These are phyloP conservation scores for Talaromyces liani DNA, from an alignment of 495 filamentous ascomycete species.

Conservation along the genomic window DNA sequence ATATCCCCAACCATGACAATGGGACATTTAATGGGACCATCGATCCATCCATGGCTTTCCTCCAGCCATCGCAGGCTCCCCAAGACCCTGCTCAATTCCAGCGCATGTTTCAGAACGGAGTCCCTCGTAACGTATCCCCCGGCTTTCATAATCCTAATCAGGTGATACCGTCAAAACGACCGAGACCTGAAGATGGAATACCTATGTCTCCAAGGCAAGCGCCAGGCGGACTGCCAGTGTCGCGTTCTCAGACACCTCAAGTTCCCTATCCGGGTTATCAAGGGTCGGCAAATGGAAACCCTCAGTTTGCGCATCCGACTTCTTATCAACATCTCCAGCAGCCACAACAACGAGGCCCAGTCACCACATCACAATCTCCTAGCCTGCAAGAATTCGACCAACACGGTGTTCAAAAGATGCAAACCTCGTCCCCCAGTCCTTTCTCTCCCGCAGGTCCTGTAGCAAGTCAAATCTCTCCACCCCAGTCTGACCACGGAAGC, in stretches of 20 bases:
- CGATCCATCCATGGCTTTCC: constrained; percentile 48
- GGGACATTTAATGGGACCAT: constrained; percentile 60
- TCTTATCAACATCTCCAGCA: constrained; percentile 73
- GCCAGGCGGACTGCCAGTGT: constrained; percentile 65
- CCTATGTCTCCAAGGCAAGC: constrained; percentile 74
- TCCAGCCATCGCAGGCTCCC: constrained; percentile 43
- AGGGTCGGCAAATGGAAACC: constrained; percentile 47
- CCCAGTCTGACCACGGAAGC: constrained; percentile 68
- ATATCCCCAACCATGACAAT: constrained; percentile 65
- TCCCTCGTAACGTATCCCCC: constrained; percentile 71
- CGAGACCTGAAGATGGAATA: constrained; percentile 78
- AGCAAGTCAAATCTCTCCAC: constrained; percentile 67
- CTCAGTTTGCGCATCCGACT: constrained; percentile 47
- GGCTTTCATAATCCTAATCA: constrained; percentile 68
- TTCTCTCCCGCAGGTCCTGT: constrained; percentile 79
- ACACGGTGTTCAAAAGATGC: constrained; percentile 68
- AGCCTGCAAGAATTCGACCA: constrained; percentile 68
- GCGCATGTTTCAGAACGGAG: constrained; percentile 72
- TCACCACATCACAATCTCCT: constrained; percentile 83
- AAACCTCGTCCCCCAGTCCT: constrained; percentile 84
- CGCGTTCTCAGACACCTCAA: constrained; percentile 90
- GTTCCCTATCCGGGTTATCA: constrained; percentile 56
- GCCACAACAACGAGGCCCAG: constrained; percentile 72
- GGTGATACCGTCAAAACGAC: constrained; percentile 81
- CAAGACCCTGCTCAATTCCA: constrained; percentile 54